A percentile compares a stretch with the other conserved stretches of the same genome.
Evolutionary conservation across 257 asterid genomes (phyloP).

Genomic region (Thymus quinquecostatus): DNA sequence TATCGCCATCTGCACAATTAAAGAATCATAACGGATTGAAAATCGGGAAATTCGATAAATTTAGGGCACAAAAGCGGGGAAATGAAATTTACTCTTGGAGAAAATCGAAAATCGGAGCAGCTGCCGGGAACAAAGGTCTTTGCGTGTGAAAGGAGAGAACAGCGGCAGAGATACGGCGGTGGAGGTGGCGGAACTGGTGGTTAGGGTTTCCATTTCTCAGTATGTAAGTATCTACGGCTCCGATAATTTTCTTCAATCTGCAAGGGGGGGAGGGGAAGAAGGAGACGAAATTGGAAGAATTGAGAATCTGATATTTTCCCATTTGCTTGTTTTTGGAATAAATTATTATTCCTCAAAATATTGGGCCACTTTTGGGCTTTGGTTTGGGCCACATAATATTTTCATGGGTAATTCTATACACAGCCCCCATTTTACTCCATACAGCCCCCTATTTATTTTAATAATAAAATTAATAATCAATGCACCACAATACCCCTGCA

Average conservation of each 20-base stretch:
- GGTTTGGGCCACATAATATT: too few relatives aligned
- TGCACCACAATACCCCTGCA: too few relatives aligned
- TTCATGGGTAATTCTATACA: too few relatives aligned
- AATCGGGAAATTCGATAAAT: not conserved
- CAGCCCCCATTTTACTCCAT: too few relatives aligned
- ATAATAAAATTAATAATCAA: too few relatives aligned
- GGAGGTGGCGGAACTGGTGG: conserved; percentile 31
- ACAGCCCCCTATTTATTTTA: too few relatives aligned
- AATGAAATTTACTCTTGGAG: conserved; percentile 45
- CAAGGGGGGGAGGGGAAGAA: not conserved
- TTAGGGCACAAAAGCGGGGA: not conserved
- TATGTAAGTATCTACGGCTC: not conserved
- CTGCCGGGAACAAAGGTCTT: conserved; percentile 38
- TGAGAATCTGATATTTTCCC: not conserved
- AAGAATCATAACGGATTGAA: not conserved
- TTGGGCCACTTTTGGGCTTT: too few relatives aligned
- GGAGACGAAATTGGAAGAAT: not conserved
- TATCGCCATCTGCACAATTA: conserved; percentile 28
- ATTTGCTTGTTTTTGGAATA: not conserved
- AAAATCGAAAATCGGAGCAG: conserved; percentile 53
- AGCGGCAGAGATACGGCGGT: conserved; percentile 48
- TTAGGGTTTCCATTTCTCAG: conserved; percentile 58
- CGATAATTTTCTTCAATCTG: not conserved
- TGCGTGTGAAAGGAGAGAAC: conserved; percentile 48
- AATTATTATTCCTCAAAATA: not conserved